phyloP scores from a whole-genome alignment of 176 grass and related monocot genomes.

The Oryza rufipogon region DNA sequence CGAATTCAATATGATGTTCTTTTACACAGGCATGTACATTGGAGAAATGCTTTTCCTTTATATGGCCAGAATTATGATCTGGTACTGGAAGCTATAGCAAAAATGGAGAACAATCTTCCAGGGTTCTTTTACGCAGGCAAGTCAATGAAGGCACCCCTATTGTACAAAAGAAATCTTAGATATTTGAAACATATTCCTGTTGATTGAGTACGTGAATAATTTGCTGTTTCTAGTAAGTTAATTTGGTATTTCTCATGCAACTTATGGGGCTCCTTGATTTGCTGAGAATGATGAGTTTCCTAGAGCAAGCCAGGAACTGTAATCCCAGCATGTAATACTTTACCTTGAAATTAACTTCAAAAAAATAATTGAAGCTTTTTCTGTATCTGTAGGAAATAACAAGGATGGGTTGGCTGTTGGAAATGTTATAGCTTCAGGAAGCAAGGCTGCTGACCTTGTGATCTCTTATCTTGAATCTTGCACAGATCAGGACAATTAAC shows the following conservation, averaged over 20 bases:
- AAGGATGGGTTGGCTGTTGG: constrained; percentile 91
- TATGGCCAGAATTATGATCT: constrained; percentile 76
- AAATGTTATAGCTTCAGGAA: constrained; percentile 86
- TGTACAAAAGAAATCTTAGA: constrained; percentile 22
- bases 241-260: not conserved
- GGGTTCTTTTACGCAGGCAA: constrained; percentile 99
- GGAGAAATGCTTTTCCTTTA: constrained; percentile 98
- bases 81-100: constrained; percentile 88
- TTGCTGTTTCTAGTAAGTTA: constrained; percentile 1
- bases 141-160: constrained; percentile 21
- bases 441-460: constrained; percentile 76
- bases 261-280: not conserved
- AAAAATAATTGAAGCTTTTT: constrained; percentile 23
- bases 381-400: constrained; percentile 78
- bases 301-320: constrained; percentile 14
- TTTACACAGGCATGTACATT: constrained; percentile 81
- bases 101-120: constrained; percentile 91
- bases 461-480: constrained; percentile 64
- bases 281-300: not conserved
- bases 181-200: constrained; percentile 1
- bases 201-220: not conserved
- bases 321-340: not conserved
- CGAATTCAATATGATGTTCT: constrained; percentile 18
- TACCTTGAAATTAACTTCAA: not conserved
- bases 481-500: constrained; percentile 36